These are phyloP conservation scores for Sanghuangporus baumii DNA, from an alignment of 1,284 basidiomycete genomes.

Conservation along the genomic window DNA sequence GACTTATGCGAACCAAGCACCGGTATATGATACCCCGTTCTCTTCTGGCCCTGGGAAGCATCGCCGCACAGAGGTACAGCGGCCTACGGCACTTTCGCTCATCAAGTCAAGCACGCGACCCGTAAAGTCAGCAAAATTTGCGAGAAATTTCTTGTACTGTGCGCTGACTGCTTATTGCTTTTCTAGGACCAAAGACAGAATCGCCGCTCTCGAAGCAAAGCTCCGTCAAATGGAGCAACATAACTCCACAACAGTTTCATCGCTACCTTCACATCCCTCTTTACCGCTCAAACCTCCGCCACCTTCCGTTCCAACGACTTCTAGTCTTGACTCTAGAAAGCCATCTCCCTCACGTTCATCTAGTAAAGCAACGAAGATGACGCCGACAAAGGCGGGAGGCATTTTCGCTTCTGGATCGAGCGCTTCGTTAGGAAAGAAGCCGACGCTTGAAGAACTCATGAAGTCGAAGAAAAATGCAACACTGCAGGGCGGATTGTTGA, in stretches of 20 bases:
- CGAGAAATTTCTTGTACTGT: not conserved
- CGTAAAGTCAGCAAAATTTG: slow-evolving; percentile 24
- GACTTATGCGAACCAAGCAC: slow-evolving; percentile 83
- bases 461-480: slow-evolving; percentile 9
- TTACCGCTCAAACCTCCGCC: slow-evolving; percentile 45
- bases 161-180: not conserved
- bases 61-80: slow-evolving; percentile 45
- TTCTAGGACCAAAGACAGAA: slow-evolving; percentile 77
- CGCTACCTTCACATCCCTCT: slow-evolving; percentile 38
- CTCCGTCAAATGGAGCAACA: slow-evolving; percentile 66
- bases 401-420: slow-evolving; percentile 10
- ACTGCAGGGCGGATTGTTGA: slow-evolving; percentile 5
- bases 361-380: not conserved
- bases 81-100: slow-evolving; percentile 84
- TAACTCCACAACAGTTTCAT: slow-evolving; percentile 22
- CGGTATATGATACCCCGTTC: slow-evolving; percentile 34
- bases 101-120: slow-evolving; percentile 66
- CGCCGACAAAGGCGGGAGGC: not conserved
- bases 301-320: not conserved
- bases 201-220: slow-evolving; percentile 94
- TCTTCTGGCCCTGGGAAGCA: slow-evolving; percentile 20
- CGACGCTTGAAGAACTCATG: slow-evolving; percentile 18
- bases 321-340: not conserved
- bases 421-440: slow-evolving; percentile 15
- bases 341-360: not conserved